Evolutionary conservation across 495 filamentous ascomycete genomes (phyloP).

Genomic region (Jackrogersella multiformis): DNA sequence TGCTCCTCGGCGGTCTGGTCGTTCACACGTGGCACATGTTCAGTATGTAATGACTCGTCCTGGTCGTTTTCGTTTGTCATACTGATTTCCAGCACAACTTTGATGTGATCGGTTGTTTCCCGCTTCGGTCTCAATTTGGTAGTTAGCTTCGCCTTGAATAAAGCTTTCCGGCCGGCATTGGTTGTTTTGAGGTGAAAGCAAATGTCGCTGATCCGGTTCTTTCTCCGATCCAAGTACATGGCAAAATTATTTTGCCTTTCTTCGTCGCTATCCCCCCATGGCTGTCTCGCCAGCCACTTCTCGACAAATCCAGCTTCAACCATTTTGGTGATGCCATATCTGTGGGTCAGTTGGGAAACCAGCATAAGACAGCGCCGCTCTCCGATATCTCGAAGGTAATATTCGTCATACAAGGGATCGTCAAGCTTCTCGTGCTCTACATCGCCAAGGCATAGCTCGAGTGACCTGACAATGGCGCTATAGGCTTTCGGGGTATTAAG

Average conservation of each 20-base stretch:
- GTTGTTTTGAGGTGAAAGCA: slow-evolving; percentile 49
- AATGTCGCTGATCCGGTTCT: slow-evolving; percentile 59
- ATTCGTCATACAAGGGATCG: slow-evolving; percentile 61
- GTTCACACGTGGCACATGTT: slow-evolving; percentile 50
- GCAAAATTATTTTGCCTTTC: slow-evolving; percentile 57
- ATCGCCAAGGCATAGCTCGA: slow-evolving; percentile 59
- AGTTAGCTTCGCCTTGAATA: slow-evolving; percentile 54
- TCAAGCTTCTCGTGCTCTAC: slow-evolving; percentile 59
- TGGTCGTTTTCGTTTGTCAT: slow-evolving; percentile 46
- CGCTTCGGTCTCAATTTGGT: slow-evolving; percentile 27
- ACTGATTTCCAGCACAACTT: slow-evolving; percentile 48
- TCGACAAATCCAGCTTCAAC: slow-evolving; percentile 62
- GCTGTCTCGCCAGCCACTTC: slow-evolving; percentile 65
- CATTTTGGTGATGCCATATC: slow-evolving; percentile 52
- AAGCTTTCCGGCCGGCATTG: slow-evolving; percentile 50
- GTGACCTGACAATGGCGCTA: slow-evolving; percentile 60
- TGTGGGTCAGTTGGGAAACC: slow-evolving; percentile 54
- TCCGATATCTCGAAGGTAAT: slow-evolving; percentile 59
- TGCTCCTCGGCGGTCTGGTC: slow-evolving; percentile 62
- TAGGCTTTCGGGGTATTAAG: slow-evolving; percentile 57
- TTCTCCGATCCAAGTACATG: slow-evolving; percentile 51
- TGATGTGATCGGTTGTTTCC: slow-evolving; percentile 42
- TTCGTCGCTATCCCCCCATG: slow-evolving; percentile 58
- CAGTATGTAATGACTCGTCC: slow-evolving; percentile 33
- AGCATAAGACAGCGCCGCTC: slow-evolving; percentile 63